Percentiles rank a stretch among this genome's conserved stretches.
phyloP scores from a whole-genome alignment of 768 basidiomycete species.

The Suillus occidentalis region DNA sequence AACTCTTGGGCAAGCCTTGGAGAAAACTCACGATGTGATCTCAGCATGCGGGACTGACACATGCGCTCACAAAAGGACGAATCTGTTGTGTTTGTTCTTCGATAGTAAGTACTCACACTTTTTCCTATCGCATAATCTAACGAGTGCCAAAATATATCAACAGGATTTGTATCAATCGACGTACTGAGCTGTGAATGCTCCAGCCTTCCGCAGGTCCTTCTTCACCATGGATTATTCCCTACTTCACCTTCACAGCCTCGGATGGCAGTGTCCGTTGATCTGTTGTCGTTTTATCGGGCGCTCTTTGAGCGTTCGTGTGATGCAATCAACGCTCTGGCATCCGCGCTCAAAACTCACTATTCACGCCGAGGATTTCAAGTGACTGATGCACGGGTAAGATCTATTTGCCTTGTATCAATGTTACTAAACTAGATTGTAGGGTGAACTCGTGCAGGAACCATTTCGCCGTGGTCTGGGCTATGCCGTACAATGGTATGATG shows the following conservation, averaged over 20 bases:
- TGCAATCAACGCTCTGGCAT: slow-evolving; percentile 14
- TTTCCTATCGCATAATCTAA: not conserved
- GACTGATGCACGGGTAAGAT: not conserved
- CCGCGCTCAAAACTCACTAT: slow-evolving; percentile 2
- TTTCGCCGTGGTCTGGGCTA: slow-evolving; percentile 29
- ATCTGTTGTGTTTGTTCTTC: not conserved
- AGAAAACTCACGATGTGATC: not conserved
- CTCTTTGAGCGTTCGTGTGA: slow-evolving; percentile 39
- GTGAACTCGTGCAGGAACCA: slow-evolving; percentile 25
- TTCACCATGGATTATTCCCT: slow-evolving; percentile 34
- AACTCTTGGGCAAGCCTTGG: not conserved
- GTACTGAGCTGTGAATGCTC: not conserved
- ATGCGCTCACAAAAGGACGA: not conserved
- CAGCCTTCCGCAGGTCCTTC: not conserved
- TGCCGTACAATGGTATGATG: slow-evolving; percentile 33
- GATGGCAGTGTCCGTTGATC: slow-evolving; percentile 23
- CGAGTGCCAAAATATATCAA: not conserved
- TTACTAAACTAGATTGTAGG: slow-evolving; percentile 19
- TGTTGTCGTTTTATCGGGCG: slow-evolving; percentile 33
- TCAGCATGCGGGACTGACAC: not conserved
- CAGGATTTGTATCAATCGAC: not conserved
- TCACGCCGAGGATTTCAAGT: slow-evolving; percentile 15
- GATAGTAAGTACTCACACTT: not conserved
- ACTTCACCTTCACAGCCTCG: slow-evolving; percentile 22
- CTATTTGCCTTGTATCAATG: not conserved